Evolutionary conservation across 2,329 filamentous ascomycete genomes (phyloP).

Genomic region (Cryphonectria japonica): DNA sequence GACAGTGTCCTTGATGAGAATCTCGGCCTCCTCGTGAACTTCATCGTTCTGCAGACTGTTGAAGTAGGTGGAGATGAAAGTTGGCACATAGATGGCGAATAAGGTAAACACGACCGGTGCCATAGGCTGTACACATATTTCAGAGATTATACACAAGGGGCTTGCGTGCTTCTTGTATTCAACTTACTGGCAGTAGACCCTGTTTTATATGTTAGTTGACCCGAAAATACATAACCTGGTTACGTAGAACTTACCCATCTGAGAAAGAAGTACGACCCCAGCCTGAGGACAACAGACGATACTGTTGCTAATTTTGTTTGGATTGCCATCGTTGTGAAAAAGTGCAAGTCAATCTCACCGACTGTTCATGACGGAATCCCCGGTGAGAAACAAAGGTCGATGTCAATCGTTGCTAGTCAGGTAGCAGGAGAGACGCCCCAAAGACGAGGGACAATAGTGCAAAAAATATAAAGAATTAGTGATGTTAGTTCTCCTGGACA

Average conservation of each 20-base stretch:
- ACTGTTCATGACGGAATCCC: constrained; percentile 5
- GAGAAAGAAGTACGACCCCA: constrained; percentile 60
- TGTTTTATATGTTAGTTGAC: constrained; percentile 26
- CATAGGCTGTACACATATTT: constrained; percentile 24
- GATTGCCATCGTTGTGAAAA: constrained; percentile 35
- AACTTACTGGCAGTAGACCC: constrained; percentile 44
- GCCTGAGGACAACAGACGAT: constrained; percentile 55
- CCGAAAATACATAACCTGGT: too few species aligned
- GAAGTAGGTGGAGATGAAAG: constrained; percentile 63
- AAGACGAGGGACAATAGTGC: too few species aligned
- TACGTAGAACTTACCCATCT: constrained; percentile 56
- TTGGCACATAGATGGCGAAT: constrained; percentile 67
- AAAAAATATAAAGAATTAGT: not conserved
- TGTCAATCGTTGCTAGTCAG: not conserved
- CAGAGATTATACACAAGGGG: not conserved
- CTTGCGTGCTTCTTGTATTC: not conserved
- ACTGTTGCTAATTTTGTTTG: constrained; percentile 42
- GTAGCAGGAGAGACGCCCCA: not conserved
- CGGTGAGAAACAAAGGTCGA: not conserved
- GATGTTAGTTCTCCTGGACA: not conserved
- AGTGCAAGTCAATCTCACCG: not conserved
- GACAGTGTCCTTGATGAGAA: constrained; percentile 55
- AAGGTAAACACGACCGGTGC: constrained; percentile 57
- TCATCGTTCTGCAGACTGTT: constrained; percentile 61
- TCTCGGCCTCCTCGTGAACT: constrained; percentile 63